Conservation (phyloP, 176 grass and related monocot genomes). For the Triticum aestivum region DNA sequence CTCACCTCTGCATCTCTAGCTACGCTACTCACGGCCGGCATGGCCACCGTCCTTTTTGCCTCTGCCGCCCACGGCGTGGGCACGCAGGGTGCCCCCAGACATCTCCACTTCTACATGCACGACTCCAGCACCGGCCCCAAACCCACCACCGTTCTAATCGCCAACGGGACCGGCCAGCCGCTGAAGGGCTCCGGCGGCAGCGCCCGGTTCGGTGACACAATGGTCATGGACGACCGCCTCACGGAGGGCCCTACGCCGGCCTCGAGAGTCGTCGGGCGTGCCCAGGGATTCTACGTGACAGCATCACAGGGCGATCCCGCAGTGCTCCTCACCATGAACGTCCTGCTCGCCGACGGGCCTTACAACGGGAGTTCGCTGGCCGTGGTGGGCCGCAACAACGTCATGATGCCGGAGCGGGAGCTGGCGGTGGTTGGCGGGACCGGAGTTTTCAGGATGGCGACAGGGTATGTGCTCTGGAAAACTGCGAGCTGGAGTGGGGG, state of each 20-base stretch:
- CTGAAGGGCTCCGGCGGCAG: neutral
- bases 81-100: too few species aligned
- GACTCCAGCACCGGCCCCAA: too few species aligned
- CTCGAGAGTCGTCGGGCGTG: neutral
- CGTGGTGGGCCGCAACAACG: neutral
- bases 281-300: neutral
- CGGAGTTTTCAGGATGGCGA: neutral
- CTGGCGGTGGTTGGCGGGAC: neutral
- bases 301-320: neutral
- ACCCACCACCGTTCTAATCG: too few species aligned
- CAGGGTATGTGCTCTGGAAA: neutral
- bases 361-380: neutral
- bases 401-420: neutral
- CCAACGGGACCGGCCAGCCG: too few species aligned
- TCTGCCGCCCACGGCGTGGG: too few species aligned
- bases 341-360: neutral
- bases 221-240: neutral
- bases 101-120: too few species aligned
- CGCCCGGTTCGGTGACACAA: neutral
- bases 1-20: too few species aligned
- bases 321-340: neutral
- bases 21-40: too few species aligned
- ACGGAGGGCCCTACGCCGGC: neutral
- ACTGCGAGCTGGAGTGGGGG: neutral
- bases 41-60: too few species aligned